Evolutionary conservation across 495 filamentous ascomycete species (phyloP), one percentile per base, ranked within the genome.

Genomic region (Penicillium nucicola): DNA sequence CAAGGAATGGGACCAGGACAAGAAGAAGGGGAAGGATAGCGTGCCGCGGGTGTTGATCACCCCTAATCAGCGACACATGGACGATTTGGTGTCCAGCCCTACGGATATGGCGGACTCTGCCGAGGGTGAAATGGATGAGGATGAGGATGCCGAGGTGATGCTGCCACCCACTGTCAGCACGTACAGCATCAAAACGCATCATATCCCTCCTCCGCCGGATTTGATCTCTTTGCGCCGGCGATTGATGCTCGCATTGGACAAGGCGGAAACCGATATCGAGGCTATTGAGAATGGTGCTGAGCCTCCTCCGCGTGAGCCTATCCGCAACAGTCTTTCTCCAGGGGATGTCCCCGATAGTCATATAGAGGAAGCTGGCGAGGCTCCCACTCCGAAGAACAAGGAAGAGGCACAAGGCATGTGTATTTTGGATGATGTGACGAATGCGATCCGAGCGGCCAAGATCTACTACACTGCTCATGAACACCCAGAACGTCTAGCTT

Each of bases 111-210:
- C 39, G 2, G 71, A 77, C 22, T 62, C 60, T 4, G 71, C 66
- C 1, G 77, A 76, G 15, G 64, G 58, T 14, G 77, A 79, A 41
- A 80, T 71, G 51, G 82, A 28, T 28, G 25, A 28, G 10, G 80
- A 80, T 1, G 78, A 85, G 30, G 80, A 80, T 1, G 82, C 86
- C 14, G 74, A 79, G 20, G 73, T 82, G 33, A 92, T 98, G 85
- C 83, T 96, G 12, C 93, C 93, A 5, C 93, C 93, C 3, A 98
- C 93, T 0, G 90, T 90, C 8, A 96, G 91, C 74, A 97, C 95
- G 7, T 98, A 97, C 67, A 93, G 86, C 54, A 85, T 91, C 56
- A 87, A 88, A 56, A 85, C 88, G 28, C 92, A 91, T 53, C 85
- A 86, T 42, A 78, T 96, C 28, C 84, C 88, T n/a, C 92, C 87